Base-by-base conservation (phyloP, 2,329 filamentous ascomycete genomes). In the Cryphonectria carpinicola region DNA sequence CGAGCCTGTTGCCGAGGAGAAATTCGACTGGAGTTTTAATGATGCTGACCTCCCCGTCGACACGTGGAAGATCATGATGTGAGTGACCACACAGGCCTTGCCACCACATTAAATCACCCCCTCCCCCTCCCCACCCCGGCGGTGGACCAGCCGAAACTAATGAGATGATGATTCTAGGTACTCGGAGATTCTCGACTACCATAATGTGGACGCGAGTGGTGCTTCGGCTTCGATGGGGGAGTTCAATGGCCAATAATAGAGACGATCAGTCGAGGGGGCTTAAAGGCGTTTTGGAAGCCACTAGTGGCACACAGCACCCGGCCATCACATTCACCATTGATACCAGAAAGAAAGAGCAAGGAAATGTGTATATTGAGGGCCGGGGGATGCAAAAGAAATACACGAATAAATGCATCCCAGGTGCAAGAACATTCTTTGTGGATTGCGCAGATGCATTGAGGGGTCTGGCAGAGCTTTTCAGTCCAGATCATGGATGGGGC, bases 11-110 rank as follows among this genome's bases (percentile, higher is more conserved):
- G 93, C 96, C 32, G 93, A 97, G 73, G 95, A 98, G 85, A 98
- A 97, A 84, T 99, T 99, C 78, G 96, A 99, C 81, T 99, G 96
- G 96, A 98, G 95, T 68, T 99, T 99, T 84, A 98, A 98, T 81
- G 96, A 99, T 77, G 96, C 95, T 64, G 96, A 99, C 79, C 85
- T 99, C 70, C 95, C 96, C 0, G 95, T 98, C 66, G 96, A 99
- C 80, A 97, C 95, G n/a, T 99, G 96, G 96, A 99, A 99, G 86
- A 98, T 99, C 80, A 99, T 98, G 96, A 99, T 99, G 96, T 97
- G 87, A 79, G 92, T 81, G 17, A n/a, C 43, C 11, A 32, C 2
- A 61, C 2, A 61, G 8, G 5, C 28, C 25, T 17, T 17, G 14
- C n/a, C 25, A 22, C 13, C 7, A 17, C 41, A 17, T 28, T n/a